Conservation (phyloP, 169 alveolate species). For the Neospora caninum region DNA sequence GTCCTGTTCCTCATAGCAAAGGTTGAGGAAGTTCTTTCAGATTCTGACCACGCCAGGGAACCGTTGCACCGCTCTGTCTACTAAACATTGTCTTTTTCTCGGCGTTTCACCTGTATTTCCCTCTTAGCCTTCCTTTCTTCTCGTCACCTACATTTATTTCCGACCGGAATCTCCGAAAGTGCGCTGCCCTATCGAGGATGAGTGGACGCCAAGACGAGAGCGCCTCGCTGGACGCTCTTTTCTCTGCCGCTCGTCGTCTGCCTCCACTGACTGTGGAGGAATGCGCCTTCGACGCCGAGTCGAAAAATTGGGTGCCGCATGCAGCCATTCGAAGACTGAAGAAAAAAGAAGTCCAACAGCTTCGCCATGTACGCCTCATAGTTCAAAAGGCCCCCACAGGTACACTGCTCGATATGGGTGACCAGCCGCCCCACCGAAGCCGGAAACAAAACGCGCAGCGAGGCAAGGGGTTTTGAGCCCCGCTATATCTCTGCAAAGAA, state of each 20-base stretch:
- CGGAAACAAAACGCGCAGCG: neutral
- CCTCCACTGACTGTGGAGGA: conserved; percentile 65
- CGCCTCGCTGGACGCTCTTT: conserved; percentile 36
- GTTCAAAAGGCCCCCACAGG: conserved; percentile 64
- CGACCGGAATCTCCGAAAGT: too few species aligned
- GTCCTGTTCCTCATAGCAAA: too few species aligned
- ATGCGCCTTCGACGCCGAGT: conserved; percentile 44
- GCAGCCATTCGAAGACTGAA: neutral
- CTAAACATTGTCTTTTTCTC: too few species aligned
- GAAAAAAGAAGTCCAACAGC: conserved; percentile 22
- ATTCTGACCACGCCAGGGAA: too few species aligned
- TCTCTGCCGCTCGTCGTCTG: conserved; percentile 29
- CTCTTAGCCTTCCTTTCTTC: too few species aligned
- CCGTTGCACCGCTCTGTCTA: too few species aligned
- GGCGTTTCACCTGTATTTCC: too few species aligned
- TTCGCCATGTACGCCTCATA: conserved; percentile 43
- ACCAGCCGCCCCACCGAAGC: too few species aligned
- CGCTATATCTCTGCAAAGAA: too few species aligned
- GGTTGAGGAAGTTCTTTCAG: too few species aligned
- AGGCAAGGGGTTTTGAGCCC: neutral
- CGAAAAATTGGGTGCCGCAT: conserved; percentile 59
- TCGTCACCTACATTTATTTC: too few species aligned
- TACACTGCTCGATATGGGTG: neutral
- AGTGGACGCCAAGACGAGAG: neutral
- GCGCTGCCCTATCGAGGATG: too few species aligned